Evolutionary conservation across 1,139 yeast genomes (phyloP).

Genomic region (Hansenula lynferdii): DNA sequence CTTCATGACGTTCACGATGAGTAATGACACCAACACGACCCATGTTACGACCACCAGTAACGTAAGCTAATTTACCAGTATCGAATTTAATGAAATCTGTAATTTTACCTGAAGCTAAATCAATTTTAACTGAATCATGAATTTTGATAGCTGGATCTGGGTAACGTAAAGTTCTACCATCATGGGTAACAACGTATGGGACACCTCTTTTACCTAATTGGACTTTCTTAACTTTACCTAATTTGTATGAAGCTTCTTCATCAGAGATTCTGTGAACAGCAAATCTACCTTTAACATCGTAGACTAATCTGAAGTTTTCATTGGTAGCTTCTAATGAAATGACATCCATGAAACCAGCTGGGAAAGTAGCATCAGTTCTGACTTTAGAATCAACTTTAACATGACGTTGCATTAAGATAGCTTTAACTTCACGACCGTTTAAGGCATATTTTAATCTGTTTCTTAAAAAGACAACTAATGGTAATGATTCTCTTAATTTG

Average conservation of each 20-base stretch:
- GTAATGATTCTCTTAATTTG: conserved; percentile 98
- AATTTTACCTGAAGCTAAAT: conserved; percentile 93
- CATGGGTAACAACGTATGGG: conserved; percentile 98
- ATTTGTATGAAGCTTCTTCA: conserved; percentile 97
- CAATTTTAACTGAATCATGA: conserved; percentile 96
- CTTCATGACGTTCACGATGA: conserved; percentile 99
- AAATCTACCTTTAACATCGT: conserved; percentile 98
- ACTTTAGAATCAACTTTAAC: conserved; percentile 99
- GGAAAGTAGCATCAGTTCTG: conserved; percentile 98
- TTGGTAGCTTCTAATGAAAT: conserved; percentile 95
- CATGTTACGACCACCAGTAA: conserved; percentile 99
- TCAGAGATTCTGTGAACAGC: conserved; percentile 99
- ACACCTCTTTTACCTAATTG: conserved; percentile 98
- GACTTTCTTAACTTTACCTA: conserved; percentile 96
- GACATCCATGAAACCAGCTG: conserved; percentile 99
- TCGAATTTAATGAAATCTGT: conserved; percentile 90
- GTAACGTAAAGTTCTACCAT: conserved; percentile 99
- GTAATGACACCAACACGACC: conserved; percentile 98
- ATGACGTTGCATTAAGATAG: conserved; percentile 98
- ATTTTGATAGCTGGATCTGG: conserved; percentile 96
- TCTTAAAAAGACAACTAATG: conserved; percentile 96
- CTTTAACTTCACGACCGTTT: conserved; percentile 99
- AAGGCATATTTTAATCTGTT: conserved; percentile 99
- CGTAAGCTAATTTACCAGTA: conserved; percentile 94
- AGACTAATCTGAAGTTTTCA: conserved; percentile 98